phyloP scores from a whole-genome alignment of 495 filamentous ascomycete species.

The Rostrohypoxylon terebratum region DNA sequence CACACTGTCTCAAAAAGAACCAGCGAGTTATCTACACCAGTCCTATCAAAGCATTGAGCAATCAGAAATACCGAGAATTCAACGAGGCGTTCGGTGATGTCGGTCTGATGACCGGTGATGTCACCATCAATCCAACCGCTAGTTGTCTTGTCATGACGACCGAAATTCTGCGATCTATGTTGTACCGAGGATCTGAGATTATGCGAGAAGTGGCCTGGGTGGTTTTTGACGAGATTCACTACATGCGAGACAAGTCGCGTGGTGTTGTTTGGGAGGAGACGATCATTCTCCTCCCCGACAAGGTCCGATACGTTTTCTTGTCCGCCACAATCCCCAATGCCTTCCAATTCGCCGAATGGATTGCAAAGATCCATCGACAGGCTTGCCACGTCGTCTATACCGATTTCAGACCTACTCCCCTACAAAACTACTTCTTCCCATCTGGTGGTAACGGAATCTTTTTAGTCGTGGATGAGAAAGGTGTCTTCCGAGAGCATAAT shows the following conservation, averaged over 20 bases:
- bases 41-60: slow-evolving; percentile 97
- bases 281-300: slow-evolving; percentile 95
- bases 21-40: slow-evolving; percentile 99
- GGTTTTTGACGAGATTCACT: slow-evolving; percentile 97
- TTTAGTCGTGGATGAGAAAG: slow-evolving; percentile 95
- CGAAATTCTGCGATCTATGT: slow-evolving; percentile 98
- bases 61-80: slow-evolving; percentile 98
- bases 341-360: slow-evolving; percentile 99
- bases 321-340: slow-evolving; percentile 99
- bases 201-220: slow-evolving; percentile 99
- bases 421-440: slow-evolving; percentile 98
- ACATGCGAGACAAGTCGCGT: slow-evolving; percentile 92
- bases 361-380: slow-evolving; percentile 94
- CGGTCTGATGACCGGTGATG: slow-evolving; percentile 98
- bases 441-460: slow-evolving; percentile 94
- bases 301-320: slow-evolving; percentile 97
- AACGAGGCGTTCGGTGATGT: slow-evolving; percentile 95
- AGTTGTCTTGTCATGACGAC: slow-evolving; percentile 99
- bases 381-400: slow-evolving; percentile 99
- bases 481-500: slow-evolving; percentile 93
- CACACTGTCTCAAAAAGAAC: slow-evolving; percentile 95
- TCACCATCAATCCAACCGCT: slow-evolving; percentile 97
- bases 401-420: slow-evolving; percentile 93
- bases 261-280: slow-evolving; percentile 99
- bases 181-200: slow-evolving; percentile 97